These are phyloP conservation scores for Hanseniaspora lindneri DNA, from an alignment of 805 yeast species.

Conservation along the genomic window DNA sequence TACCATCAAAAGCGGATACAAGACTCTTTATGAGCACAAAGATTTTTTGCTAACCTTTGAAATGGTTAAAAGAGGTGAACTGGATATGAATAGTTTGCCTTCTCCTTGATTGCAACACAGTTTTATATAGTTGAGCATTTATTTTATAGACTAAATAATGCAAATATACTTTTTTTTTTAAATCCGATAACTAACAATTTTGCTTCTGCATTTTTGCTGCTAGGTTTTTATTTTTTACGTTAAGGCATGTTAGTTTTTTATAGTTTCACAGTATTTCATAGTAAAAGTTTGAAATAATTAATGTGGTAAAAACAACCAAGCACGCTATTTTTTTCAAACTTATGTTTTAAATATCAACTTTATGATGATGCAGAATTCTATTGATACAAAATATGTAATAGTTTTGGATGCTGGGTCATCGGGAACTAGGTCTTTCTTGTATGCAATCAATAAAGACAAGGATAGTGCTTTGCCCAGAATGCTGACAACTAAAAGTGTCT, in stretches of 20 bases:
- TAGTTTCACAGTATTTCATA: too few relatives aligned
- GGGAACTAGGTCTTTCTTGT: constrained; percentile 80
- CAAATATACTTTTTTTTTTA: too few relatives aligned
- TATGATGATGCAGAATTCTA: too few relatives aligned
- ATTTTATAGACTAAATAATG: too few relatives aligned
- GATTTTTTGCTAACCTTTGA: constrained; percentile 40
- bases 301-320: not conserved
- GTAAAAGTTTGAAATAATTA: too few relatives aligned
- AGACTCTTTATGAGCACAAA: constrained; percentile 63
- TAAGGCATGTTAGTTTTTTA: not conserved
- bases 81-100: constrained; percentile 4
- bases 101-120: not conserved
- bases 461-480: constrained; percentile 57
- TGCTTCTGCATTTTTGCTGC: too few relatives aligned
- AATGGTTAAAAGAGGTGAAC: constrained; percentile 12
- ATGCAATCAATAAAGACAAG: constrained; percentile 30
- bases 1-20: constrained; percentile 85
- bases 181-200: too few relatives aligned
- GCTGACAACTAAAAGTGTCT: constrained; percentile 55
- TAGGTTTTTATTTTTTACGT: not conserved
- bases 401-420: constrained; percentile 93
- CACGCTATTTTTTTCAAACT: too few relatives aligned
- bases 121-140: not conserved
- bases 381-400: constrained; percentile 50
- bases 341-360: too few relatives aligned